These are phyloP conservation scores for Ophiostoma australiae DNA, from an alignment of 2,329 filamentous ascomycete genomes.

Conservation along the genomic window DNA sequence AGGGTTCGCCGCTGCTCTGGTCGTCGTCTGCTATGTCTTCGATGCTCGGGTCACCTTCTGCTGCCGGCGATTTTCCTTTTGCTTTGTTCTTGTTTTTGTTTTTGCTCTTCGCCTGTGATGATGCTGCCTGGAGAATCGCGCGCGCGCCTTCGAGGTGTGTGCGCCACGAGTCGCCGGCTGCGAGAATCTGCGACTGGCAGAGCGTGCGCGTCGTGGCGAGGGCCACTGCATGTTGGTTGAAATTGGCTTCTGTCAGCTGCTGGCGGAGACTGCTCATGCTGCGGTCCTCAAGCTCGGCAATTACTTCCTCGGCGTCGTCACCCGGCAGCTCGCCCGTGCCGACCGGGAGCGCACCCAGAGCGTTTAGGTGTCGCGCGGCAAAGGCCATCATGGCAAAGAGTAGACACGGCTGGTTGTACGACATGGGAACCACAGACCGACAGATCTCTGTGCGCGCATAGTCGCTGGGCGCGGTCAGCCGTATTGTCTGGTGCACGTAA, in stretches of 20 bases:
- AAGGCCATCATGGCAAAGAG: slow-evolving; percentile 22
- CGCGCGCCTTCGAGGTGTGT: slow-evolving; percentile 23
- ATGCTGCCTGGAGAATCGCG: slow-evolving; percentile 20
- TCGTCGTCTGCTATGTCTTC: neutral
- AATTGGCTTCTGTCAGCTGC: slow-evolving; percentile 12
- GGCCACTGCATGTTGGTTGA: slow-evolving; percentile 15
- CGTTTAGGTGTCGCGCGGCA: slow-evolving; percentile 20
- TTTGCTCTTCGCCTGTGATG: neutral
- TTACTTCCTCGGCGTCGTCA: neutral
- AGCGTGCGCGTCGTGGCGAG: slow-evolving; percentile 24
- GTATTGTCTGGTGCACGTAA: slow-evolving; percentile 25
- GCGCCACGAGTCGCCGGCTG: slow-evolving; percentile 21
- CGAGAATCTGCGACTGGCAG: slow-evolving; percentile 23
- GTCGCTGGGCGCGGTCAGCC: slow-evolving; percentile 23
- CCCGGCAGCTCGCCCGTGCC: neutral
- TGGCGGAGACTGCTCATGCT: slow-evolving; percentile 22
- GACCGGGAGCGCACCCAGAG: slow-evolving; percentile 12
- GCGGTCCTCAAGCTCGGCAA: slow-evolving; percentile 17
- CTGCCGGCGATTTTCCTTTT: neutral
- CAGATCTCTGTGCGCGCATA: slow-evolving; percentile 24
- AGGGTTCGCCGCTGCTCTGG: neutral
- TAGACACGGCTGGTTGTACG: slow-evolving; percentile 20
- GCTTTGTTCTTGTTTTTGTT: neutral
- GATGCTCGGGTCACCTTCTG: neutral
- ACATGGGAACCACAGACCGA: slow-evolving; percentile 23